phyloP scores from a whole-genome alignment of 148 eudicot genomes.

The Rheum nobile region DNA sequence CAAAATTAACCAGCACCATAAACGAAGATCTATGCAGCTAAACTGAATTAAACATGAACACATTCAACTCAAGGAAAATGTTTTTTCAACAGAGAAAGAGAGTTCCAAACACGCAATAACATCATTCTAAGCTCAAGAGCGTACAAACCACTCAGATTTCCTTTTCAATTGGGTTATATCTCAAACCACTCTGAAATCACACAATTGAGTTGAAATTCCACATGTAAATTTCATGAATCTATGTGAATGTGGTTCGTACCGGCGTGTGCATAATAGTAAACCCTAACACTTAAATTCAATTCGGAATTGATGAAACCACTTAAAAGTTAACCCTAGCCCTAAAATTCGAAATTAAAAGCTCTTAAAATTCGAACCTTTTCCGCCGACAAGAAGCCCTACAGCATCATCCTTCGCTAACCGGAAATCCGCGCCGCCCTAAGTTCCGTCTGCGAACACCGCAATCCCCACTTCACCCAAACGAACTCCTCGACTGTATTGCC shows the following conservation, averaged over 20 bases:
- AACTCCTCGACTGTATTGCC: background rate
- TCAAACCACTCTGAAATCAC: too few relatives aligned
- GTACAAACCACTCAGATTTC: too few relatives aligned
- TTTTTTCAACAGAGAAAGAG: too few relatives aligned
- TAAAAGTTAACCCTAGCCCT: background rate
- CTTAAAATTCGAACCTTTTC: too few relatives aligned
- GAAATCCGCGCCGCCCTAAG: background rate
- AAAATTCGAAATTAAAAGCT: too few relatives aligned
- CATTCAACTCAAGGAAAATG: too few relatives aligned
- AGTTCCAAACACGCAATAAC: too few relatives aligned
- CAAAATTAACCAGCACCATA: too few relatives aligned
- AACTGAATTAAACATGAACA: too few relatives aligned
- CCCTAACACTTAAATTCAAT: background rate
- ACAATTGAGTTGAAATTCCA: background rate
- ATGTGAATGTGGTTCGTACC: background rate
- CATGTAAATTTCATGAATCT: background rate
- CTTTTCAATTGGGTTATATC: too few relatives aligned
- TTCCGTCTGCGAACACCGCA: background rate
- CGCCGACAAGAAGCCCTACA: too few relatives aligned
- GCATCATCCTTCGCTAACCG: background rate
- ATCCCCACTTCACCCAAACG: background rate
- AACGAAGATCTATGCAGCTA: too few relatives aligned
- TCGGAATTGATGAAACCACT: background rate
- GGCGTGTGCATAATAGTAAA: background rate
- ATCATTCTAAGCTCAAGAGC: background rate